Conservation (phyloP, 202 grass and related monocot species). For the Schoenoplectus tabernaemontani region DNA sequence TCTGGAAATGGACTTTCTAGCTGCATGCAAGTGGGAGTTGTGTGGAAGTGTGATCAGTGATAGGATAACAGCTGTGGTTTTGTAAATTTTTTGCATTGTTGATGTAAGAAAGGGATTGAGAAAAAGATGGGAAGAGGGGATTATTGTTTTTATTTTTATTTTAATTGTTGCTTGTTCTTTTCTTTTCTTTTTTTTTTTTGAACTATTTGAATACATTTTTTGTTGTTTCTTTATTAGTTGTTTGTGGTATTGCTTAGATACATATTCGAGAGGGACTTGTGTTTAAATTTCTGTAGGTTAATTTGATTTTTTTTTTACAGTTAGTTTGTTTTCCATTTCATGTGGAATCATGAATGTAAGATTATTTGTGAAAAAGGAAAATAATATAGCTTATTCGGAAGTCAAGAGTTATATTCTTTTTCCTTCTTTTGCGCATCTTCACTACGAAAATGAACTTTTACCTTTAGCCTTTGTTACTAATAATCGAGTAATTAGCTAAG, state of each 20-base stretch:
- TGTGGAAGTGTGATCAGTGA: not conserved
- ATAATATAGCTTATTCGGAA: not conserved
- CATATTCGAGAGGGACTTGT: conserved; percentile 31
- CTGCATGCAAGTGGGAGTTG: conserved; percentile 9
- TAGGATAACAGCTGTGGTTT: conserved; percentile 4
- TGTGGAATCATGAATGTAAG: not conserved
- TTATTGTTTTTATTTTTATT: not conserved
- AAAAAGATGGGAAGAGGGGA: not conserved
- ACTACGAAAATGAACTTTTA: not conserved
- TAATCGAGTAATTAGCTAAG: not conserved
- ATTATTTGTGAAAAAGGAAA: not conserved
- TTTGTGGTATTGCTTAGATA: conserved; percentile 30
- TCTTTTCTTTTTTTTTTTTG: conserved; percentile 38
- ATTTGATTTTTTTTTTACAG: not conserved
- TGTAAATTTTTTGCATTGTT: conserved; percentile 12
- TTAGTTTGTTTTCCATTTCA: not conserved
- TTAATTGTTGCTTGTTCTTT: conserved; percentile 25
- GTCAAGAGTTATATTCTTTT: not conserved
- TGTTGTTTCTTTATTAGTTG: not conserved
- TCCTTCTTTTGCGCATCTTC: not conserved
- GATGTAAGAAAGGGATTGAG: conserved; percentile 7
- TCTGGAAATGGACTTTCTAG: conserved; percentile 99
- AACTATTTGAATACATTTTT: conserved; percentile 8
- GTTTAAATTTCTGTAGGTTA: conserved; percentile 33
- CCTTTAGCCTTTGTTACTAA: not conserved